Percentiles rank a stretch among this genome's conserved stretches.
Evolutionary conservation across 495 filamentous ascomycete genomes (phyloP).

Genomic region (Acidiella bohemica): DNA sequence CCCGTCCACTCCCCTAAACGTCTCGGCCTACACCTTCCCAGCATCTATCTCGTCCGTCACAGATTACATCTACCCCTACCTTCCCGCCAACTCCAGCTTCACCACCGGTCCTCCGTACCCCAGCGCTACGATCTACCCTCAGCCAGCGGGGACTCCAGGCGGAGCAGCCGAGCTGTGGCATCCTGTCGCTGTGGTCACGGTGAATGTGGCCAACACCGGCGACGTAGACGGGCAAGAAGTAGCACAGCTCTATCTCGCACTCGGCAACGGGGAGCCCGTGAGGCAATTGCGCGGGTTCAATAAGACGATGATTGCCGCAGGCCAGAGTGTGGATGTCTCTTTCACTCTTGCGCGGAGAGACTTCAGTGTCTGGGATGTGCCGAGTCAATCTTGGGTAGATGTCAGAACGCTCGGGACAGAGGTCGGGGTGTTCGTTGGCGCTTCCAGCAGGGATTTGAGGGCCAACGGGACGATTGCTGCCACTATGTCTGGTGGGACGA

Average conservation of each 20-base stretch:
- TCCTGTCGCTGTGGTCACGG: constrained; percentile 33
- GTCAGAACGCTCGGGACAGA: no score
- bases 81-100: constrained; percentile 1
- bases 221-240: constrained; percentile 41
- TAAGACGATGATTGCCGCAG: constrained; percentile 37
- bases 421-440: no score
- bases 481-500: no score
- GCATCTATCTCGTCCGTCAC: constrained; percentile 2
- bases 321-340: constrained; percentile 32
- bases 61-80: constrained; percentile 12
- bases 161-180: constrained; percentile 29
- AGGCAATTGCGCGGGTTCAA: constrained; percentile 46
- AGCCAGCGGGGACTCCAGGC: constrained; percentile 3
- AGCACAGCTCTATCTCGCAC: constrained; percentile 41
- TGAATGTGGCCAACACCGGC: constrained; percentile 40
- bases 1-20: background rate
- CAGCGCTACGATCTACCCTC: background rate
- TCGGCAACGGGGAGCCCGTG: constrained; percentile 24
- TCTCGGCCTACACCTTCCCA: background rate
- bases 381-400: no score
- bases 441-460: no score
- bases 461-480: no score
- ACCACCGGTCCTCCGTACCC: background rate
- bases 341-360: constrained; percentile 41
- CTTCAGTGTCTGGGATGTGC: constrained; percentile 45